These are phyloP conservation scores for Crotalaria pallida DNA, from an alignment of 306 rosid species.

Conservation along the genomic window DNA sequence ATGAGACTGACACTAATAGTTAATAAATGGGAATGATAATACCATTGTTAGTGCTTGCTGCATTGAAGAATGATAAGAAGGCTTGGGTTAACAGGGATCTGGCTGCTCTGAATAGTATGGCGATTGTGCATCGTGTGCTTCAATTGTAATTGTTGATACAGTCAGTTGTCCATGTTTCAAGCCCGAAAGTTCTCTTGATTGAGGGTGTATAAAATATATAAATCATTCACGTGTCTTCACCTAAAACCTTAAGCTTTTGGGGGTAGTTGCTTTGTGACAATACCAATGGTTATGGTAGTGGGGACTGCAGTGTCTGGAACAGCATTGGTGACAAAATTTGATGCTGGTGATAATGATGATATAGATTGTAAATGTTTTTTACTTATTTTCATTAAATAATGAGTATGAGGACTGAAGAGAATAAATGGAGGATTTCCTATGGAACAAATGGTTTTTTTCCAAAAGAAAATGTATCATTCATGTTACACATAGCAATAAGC, in stretches of 20 bases:
- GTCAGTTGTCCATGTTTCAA: background rate
- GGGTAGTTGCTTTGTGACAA: too few relatives aligned
- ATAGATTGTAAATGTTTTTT: background rate
- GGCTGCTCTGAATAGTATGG: background rate
- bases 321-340: background rate
- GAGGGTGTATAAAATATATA: too few relatives aligned
- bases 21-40: background rate
- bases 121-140: background rate
- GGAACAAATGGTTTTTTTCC: slow-evolving; percentile 8
- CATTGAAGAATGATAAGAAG: slow-evolving; percentile 1
- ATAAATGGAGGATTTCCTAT: background rate
- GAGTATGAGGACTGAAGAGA: background rate
- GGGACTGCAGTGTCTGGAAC: background rate
- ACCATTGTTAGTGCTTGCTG: background rate
- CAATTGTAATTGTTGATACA: background rate
- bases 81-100: background rate
- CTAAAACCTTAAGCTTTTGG: too few relatives aligned
- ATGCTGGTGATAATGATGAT: slow-evolving; percentile 5
- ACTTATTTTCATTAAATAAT: slow-evolving; percentile 5
- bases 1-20: background rate
- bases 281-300: background rate
- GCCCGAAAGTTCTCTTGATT: too few relatives aligned
- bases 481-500: background rate
- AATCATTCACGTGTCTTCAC: too few relatives aligned
- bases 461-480: slow-evolving; percentile 5